Base-by-base conservation (phyloP, 768 basidiomycete genomes). In the Amanita pseudoporphyria region DNA sequence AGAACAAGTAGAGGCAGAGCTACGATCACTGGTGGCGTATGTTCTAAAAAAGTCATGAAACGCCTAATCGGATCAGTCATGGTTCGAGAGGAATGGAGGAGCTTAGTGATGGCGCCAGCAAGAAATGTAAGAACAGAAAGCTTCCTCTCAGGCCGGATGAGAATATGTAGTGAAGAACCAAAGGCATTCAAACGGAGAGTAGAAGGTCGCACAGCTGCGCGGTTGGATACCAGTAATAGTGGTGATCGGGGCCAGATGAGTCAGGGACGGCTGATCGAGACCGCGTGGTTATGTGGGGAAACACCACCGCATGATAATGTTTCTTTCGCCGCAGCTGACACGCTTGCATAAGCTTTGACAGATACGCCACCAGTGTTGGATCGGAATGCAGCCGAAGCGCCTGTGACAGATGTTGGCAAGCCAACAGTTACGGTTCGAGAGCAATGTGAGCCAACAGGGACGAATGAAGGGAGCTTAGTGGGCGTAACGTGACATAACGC, bases 1-100 rank as follows among this genome's bases (percentile, higher is more conserved):
- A n/a, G 95, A 99, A 61, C 87, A 89, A 30, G 73, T 95, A 18
- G 93, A 95, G 76, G 87, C 85, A 54, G 50, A 97, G 59, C 74
- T 98, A 16, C 77, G 79, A 6, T 69, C 97, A 0, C 86, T 91
- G 0, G 87, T 93, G 22, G 84, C 84, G 0, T 95, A 98, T 63
- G 74, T 79, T 2, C 73, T 99, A 81, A 89, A 46, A 91, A 93
- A 66, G 77, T 95, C 54, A 79, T 77, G 56, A 86, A 83, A 56
- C 71, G 73, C 18, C 68, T 97, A 41, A 73, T 80, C 22, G 84
- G 87, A 48, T n/a, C n/a, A n/a, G 37, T 31, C 50, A 45, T 9
- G 37, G 47, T n/a, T 43, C 32, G 42, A 54, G 52, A 37, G 58
- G 38, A 53, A 54, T n/a, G n/a, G n/a, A n/a, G n/a, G n/a, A n/a